These are phyloP conservation scores for Podaxis sp. DNA, from an alignment of 768 basidiomycete genomes.

Conservation along the genomic window DNA sequence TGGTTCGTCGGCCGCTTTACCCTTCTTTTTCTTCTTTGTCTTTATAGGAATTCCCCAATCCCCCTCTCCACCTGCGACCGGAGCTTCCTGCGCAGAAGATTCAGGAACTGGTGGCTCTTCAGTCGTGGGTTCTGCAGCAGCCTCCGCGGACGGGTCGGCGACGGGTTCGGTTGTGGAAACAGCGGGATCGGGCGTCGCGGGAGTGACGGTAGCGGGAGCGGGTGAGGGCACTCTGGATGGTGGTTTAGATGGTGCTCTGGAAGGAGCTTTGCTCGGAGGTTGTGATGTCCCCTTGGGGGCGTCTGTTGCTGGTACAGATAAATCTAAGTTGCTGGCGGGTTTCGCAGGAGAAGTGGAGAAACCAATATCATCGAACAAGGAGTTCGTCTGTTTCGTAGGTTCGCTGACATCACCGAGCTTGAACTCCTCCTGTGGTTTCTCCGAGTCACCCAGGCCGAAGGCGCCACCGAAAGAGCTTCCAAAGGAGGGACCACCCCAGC, in stretches of 20 bases:
- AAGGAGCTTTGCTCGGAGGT: not conserved
- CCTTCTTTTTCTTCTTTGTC: constrained; percentile 25
- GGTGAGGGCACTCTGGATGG: not conserved
- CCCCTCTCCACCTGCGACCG: constrained; percentile 6
- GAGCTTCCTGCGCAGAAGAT: constrained; percentile 5
- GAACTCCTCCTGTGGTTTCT: not conserved
- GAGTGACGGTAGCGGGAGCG: not conserved
- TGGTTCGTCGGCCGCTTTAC: not conserved
- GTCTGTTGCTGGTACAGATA: not conserved
- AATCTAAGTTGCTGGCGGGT: not conserved
- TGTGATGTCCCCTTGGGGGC: not conserved
- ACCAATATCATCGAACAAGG: not conserved
- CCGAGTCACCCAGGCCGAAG: constrained; percentile 2
- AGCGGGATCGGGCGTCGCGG: not conserved
- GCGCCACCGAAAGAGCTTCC: constrained; percentile 3
- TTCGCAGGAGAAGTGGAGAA: not conserved
- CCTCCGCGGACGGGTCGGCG: not conserved
- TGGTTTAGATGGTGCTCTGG: not conserved
- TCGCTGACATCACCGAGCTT: constrained; percentile 1
- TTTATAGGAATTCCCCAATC: constrained; percentile 18
- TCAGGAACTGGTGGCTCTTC: not conserved
- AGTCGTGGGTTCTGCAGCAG: not conserved
- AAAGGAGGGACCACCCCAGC: constrained; percentile 9
- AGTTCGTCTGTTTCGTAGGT: not conserved
- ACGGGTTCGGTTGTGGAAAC: not conserved